A percentile compares a stretch with the other conserved stretches of the same genome.
These are phyloP conservation scores for Nannizzia gypsea DNA, from an alignment of 2,329 filamentous ascomycete genomes.

Conservation along the genomic window DNA sequence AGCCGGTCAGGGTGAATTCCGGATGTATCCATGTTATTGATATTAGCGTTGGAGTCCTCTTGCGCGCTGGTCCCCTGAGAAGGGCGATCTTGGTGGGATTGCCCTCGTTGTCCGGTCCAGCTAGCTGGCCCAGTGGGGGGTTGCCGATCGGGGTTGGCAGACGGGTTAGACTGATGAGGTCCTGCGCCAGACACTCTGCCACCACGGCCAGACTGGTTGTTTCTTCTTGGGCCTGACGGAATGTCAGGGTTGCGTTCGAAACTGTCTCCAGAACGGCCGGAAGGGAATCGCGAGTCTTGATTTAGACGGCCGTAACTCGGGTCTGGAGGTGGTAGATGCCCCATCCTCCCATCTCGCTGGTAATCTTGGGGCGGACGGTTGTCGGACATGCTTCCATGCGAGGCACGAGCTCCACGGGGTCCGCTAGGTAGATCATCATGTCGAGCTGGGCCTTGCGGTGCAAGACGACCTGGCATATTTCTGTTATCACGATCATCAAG, in stretches of 20 bases:
- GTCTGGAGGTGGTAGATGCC: constrained; percentile 31
- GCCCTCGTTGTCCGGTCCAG: constrained; percentile 27
- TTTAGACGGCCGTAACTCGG: constrained; percentile 37
- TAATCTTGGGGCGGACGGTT: constrained; percentile 19
- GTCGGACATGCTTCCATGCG: constrained; percentile 23
- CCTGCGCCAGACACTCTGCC: constrained; percentile 27
- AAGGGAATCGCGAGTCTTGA: constrained; percentile 27
- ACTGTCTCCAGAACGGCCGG: constrained; percentile 35
- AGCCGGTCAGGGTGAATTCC: constrained; percentile 46
- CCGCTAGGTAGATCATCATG: constrained; percentile 42
- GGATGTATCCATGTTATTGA: constrained; percentile 26
- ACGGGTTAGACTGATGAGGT: constrained; percentile 15
- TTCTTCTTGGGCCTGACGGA: constrained; percentile 44
- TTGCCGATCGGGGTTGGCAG: constrained; percentile 27
- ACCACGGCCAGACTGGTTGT: constrained; percentile 15
- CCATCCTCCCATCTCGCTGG: constrained; percentile 23
- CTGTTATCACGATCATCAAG: constrained; percentile 30
- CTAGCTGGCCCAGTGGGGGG: constrained; percentile 34
- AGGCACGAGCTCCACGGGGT: constrained; percentile 31
- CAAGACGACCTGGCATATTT: constrained; percentile 20
- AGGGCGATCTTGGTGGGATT: constrained; percentile 22
- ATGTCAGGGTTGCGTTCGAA: constrained; percentile 30
- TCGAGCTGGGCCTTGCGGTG: constrained; percentile 18
- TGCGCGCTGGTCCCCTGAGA: constrained; percentile 10
- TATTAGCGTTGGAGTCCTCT: constrained; percentile 21